Evolutionary conservation across 1,284 basidiomycete species (phyloP).

Genomic region (Fomitopsis palustris): DNA sequence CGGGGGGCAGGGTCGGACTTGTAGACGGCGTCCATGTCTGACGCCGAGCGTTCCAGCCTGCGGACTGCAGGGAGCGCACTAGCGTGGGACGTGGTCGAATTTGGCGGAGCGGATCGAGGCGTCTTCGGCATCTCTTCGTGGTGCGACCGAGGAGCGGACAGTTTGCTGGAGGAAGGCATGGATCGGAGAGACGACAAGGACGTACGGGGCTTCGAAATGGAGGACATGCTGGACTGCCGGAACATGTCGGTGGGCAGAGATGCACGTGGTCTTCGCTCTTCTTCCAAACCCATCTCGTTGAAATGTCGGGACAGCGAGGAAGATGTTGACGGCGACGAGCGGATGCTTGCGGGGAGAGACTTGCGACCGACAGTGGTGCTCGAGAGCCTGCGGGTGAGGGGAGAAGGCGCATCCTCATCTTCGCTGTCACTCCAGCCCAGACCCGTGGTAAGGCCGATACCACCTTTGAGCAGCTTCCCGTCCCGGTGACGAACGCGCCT

Average conservation of each 20-base stretch:
- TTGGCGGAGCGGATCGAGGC: background rate
- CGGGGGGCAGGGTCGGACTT: conserved; percentile 22
- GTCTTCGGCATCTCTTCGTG: background rate
- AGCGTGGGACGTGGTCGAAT: background rate
- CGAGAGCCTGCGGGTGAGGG: conserved; percentile 64
- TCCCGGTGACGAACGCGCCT: conserved; percentile 67
- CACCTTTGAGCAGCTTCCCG: conserved; percentile 57
- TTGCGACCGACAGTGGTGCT: conserved; percentile 45
- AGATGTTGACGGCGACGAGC: conserved; percentile 9
- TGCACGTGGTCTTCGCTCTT: background rate
- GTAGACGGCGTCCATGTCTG: background rate
- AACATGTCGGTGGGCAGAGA: background rate
- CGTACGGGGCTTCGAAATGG: background rate
- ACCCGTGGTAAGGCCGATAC: conserved; percentile 74
- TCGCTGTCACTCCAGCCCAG: conserved; percentile 79
- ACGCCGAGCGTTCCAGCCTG: background rate
- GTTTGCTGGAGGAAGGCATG: background rate
- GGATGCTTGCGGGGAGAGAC: conserved; percentile 16
- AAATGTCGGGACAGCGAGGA: conserved; percentile 31
- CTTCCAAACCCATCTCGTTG: conserved; percentile 9
- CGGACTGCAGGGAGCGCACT: conserved; percentile 4
- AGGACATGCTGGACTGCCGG: background rate
- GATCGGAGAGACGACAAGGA: conserved; percentile 2
- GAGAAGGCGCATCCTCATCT: conserved; percentile 78
- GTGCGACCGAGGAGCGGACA: background rate